phyloP scores from a whole-genome alignment of 2,329 filamentous ascomycete genomes.

The Dothistroma septosporum region DNA sequence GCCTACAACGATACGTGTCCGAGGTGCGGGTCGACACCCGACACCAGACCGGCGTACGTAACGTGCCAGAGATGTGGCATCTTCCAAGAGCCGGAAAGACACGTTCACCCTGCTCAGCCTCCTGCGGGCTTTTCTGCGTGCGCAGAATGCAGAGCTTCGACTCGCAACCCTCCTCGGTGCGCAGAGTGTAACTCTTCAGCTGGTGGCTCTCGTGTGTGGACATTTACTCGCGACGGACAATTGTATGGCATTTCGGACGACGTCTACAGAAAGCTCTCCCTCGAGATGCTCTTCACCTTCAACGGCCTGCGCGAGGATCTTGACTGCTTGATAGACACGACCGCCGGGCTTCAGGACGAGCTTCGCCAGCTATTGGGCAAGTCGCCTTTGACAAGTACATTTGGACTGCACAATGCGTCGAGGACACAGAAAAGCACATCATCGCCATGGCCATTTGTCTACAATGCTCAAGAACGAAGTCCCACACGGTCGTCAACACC shows the following conservation, averaged over 20 bases:
- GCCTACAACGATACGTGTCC: background rate
- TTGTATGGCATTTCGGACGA: background rate
- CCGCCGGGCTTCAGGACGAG: no score
- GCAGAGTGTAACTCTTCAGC: background rate
- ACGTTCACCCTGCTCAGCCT: background rate
- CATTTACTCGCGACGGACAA: background rate
- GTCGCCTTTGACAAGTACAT: no score
- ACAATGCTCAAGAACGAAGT: background rate
- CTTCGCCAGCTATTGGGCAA: no score
- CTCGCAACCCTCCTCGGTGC: no score
- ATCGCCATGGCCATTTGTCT: background rate
- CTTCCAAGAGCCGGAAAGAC: background rate
- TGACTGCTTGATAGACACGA: no score
- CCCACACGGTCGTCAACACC: background rate
- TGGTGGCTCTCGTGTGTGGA: background rate
- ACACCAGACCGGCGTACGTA: background rate
- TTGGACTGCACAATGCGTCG: no score
- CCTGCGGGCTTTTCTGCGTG: no score
- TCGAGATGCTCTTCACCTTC: background rate
- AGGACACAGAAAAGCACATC: background rate
- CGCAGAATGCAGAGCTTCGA: no score
- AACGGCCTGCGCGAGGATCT: background rate
- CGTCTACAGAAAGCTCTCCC: background rate
- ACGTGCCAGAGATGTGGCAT: background rate
- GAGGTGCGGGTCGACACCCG: background rate